Conservation (phyloP, 2,329 filamentous ascomycete genomes). For the Tolypocladium endophyticum region DNA sequence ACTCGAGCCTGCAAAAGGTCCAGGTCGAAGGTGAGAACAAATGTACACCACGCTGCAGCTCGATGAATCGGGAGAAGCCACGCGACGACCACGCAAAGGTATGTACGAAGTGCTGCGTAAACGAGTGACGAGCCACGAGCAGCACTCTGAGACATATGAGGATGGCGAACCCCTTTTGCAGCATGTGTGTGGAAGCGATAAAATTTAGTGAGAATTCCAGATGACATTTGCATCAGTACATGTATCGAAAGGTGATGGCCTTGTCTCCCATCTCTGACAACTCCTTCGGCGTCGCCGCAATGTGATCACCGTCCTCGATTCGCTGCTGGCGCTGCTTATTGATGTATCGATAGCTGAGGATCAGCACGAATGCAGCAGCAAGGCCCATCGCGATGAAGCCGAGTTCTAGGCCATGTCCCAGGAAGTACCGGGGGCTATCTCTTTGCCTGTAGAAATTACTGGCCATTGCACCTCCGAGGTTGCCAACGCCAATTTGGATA, state of each 20-base stretch:
- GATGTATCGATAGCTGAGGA: constrained; percentile 42
- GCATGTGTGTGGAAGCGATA: not conserved
- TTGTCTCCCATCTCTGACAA: constrained; percentile 47
- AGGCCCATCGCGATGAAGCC: constrained; percentile 36
- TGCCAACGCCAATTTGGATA: constrained; percentile 51
- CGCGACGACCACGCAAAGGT: not conserved
- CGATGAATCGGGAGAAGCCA: not conserved
- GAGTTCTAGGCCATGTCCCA: constrained; percentile 40
- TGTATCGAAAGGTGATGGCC: constrained; percentile 50
- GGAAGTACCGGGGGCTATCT: constrained; percentile 36
- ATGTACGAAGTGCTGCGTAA: not conserved
- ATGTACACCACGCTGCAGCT: not conserved
- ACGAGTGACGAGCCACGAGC: not conserved
- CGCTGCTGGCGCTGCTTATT: constrained; percentile 47
- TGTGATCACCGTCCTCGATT: constrained; percentile 25
- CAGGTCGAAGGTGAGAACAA: no score
- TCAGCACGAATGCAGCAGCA: constrained; percentile 29
- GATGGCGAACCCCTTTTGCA: not conserved
- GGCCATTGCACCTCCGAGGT: constrained; percentile 50
- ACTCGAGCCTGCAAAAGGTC: not conserved
- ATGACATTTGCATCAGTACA: constrained; percentile 20
- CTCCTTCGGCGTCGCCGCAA: constrained; percentile 24
- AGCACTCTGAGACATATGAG: not conserved
- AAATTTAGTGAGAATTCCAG: no score
- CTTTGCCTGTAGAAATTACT: constrained; percentile 57